Base-by-base conservation (phyloP, 257 asterid genomes). In the Solanum ossicruentum region DNA sequence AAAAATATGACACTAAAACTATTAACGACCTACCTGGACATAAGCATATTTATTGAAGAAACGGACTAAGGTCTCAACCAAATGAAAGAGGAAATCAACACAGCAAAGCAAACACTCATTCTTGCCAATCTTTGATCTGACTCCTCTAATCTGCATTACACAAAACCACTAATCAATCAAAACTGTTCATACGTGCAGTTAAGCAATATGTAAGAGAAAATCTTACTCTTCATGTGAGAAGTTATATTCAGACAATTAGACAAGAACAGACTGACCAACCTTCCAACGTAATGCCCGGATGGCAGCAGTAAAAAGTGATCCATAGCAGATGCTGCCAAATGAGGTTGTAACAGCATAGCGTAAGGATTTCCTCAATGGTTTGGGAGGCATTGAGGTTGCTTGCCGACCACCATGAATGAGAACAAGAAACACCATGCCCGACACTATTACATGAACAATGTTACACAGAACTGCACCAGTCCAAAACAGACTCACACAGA, bases 21-120 rank as follows among this genome's bases (percentile, higher is more conserved):
- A 65, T 45, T 49, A 88, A 85, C 58, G 49, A 72, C 72, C 56
- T 92, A 96, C 99, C 99, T 93, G 97, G 85, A 96, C 99, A 92
- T 95, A 96, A 81, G 99, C 99, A 85, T 96, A 96, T 88, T 96
- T 96, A 86, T 96, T 96, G 92, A 95, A 96, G 94, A 97, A 96
- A 52, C 99, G 95, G 81, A 96, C 99, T 87, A 96, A 84, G 85
- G 95, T 93, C 93, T 96, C 99, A 51, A 96, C 98, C 80, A 96
- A 85, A 89, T 96, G 98, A 89, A 96, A 96, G 84, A 96, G 88
- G 88, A 95, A 95, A 87, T 96, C 99, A 43, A 95, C 99, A 82
- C 97, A 93, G 91, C 98, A 96, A 81, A 96, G 97, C 86, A 96
- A 91, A 86, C 99, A 96, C 92, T 96, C 99, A 32, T 96, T 96